Evolutionary conservation across 352 stramenopile species (phyloP), one percentile per base, ranked within the genome.

Genomic region (Globisporangium paroecandrum): DNA sequence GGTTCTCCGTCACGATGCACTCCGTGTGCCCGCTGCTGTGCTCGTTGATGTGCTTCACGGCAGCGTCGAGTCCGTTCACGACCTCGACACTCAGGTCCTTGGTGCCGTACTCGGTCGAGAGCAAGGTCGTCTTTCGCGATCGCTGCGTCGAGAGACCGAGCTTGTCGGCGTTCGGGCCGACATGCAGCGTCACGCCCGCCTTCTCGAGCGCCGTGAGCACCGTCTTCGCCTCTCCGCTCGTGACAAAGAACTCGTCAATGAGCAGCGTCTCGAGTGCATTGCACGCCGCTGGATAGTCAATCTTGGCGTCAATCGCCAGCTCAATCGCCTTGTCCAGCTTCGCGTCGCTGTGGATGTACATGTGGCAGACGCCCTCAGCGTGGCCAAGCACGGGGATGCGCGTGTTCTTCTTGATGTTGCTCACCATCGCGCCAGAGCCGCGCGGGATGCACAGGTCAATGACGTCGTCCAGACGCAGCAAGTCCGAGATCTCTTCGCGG

Each of bases 361-460:
- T 96, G 86, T 99, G 95, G 76, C 98, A 99, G 51, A 99, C 94
- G 55, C 98, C 98, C 68, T 99, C 97, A 3, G 97, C 96, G 78
- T 99, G 98, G 27, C 97, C 97, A 12, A 99, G 87, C 36, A 99
- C 98, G 2, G 97, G 98, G 63, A 99, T 99, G 32, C 91, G 85
- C 36, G 97, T 99, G 77, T 96, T 97, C 63, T 94, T 91, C 82
- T 99, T 99, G 77, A 99, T 99, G 78, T 97, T 93, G 34, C 89
- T 95, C 34, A 99, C 97, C 68, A 99, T 95, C 13, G 80, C 81
- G 67, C 97, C 97, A 38, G 93, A 98, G 36, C 98, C 98, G 54
- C 98, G 91, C 59, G 98, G 98, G 76, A 99, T 99, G 67, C 98
- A 98, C 69, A 99, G 78, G 73, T 99, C 98, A 64, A 99, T 99